phyloP scores from a whole-genome alignment of 768 basidiomycete species.

The Rhodotorula sphaerocarpa region DNA sequence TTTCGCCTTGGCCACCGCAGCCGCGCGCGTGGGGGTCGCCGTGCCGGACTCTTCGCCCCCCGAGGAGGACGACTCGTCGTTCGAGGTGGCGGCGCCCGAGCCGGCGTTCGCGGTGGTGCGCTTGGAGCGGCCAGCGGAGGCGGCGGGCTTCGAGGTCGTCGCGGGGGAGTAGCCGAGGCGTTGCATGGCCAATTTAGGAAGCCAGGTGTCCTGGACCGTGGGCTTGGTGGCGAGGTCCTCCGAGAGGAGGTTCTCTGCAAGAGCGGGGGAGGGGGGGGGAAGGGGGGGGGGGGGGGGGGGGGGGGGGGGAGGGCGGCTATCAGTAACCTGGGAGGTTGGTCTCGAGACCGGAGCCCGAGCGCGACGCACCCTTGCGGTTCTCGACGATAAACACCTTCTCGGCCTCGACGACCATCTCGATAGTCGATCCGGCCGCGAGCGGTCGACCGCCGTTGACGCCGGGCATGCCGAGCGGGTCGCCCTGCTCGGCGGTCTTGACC shows the following conservation, averaged over 20 bases:
- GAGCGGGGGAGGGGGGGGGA: too few relatives aligned
- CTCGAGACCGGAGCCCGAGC: neutral
- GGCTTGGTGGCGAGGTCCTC: constrained; percentile 25
- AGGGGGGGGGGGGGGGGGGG: too few relatives aligned
- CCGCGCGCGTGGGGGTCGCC: neutral
- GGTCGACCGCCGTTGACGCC: constrained; percentile 52
- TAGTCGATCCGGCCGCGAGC: constrained; percentile 46
- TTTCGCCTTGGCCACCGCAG: neutral
- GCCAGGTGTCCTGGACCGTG: constrained; percentile 23
- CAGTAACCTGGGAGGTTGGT: neutral
- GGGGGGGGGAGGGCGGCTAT: too few relatives aligned
- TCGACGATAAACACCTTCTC: constrained; percentile 55
- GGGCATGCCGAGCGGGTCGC: constrained; percentile 50
- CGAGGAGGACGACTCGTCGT: constrained; percentile 1
- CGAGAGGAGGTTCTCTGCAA: constrained; percentile 23
- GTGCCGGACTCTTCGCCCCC: constrained; percentile 4
- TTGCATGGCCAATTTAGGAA: constrained; percentile 3
- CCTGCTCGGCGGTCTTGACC: constrained; percentile 47
- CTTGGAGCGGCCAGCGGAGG: neutral
- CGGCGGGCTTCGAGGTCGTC: neutral
- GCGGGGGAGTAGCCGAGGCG: neutral
- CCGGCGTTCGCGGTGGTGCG: neutral
- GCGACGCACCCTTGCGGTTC: constrained; percentile 31
- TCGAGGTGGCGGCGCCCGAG: neutral
- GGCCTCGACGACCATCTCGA: constrained; percentile 77